These are phyloP conservation scores for Remersonia thermophila DNA, from an alignment of 2,329 filamentous ascomycete species.

Conservation along the genomic window DNA sequence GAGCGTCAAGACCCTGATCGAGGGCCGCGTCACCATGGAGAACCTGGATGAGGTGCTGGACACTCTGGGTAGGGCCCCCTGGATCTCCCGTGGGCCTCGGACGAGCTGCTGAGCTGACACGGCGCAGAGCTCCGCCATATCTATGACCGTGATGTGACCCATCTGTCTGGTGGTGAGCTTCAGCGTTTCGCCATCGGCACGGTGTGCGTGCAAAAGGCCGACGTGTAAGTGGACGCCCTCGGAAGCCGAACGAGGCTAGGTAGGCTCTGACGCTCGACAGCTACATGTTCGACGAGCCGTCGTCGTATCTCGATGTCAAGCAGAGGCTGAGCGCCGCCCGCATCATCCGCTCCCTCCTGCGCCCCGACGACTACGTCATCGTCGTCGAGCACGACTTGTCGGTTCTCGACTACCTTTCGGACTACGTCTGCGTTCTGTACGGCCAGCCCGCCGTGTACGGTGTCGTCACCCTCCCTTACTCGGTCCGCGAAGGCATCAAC, in stretches of 20 bases:
- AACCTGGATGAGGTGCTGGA: slow-evolving; percentile 76
- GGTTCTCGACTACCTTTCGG: slow-evolving; percentile 94
- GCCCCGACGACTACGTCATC: slow-evolving; percentile 88
- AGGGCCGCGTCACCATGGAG: slow-evolving; percentile 60
- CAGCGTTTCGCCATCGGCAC: slow-evolving; percentile 96
- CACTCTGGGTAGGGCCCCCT: slow-evolving; percentile 45
- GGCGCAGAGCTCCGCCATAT: slow-evolving; percentile 68
- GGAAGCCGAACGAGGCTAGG: too few relatives aligned
- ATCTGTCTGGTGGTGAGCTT: slow-evolving; percentile 92
- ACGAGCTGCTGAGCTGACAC: slow-evolving; percentile 4
- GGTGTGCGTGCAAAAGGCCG: slow-evolving; percentile 88
- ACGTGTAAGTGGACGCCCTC: slow-evolving; percentile 65
- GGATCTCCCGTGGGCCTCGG: too few relatives aligned
- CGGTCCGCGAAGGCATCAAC: slow-evolving; percentile 97
- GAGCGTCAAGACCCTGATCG: slow-evolving; percentile 66
- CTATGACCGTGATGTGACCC: slow-evolving; percentile 77
- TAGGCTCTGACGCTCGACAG: slow-evolving; percentile 26
- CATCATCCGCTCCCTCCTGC: slow-evolving; percentile 82
- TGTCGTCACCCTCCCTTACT: slow-evolving; percentile 91
- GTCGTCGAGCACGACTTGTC: slow-evolving; percentile 99
- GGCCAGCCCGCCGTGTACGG: slow-evolving; percentile 91
- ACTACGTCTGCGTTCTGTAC: slow-evolving; percentile 96
- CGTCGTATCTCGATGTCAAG: slow-evolving; percentile 98
- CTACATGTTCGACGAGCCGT: slow-evolving; percentile 99
- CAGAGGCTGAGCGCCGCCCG: slow-evolving; percentile 87